Evolutionary conservation across 2,329 filamentous ascomycete species (phyloP).

Genomic region (Phyllosticta paracitricarpa): DNA sequence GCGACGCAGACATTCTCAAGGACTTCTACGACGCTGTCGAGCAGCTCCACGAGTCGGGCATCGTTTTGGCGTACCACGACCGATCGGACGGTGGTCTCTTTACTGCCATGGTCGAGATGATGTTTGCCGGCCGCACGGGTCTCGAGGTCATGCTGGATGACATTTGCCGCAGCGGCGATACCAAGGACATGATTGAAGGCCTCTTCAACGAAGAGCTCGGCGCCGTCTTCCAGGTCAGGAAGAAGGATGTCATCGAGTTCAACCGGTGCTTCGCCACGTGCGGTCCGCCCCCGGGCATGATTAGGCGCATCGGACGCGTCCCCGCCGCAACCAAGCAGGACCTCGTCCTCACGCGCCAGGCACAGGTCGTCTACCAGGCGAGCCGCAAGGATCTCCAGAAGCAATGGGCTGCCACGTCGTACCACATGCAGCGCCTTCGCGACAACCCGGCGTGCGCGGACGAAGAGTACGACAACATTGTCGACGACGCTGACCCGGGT

Average conservation of each 20-base stretch:
- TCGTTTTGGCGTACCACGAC: slow-evolving; percentile 91
- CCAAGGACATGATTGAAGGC: slow-evolving; percentile 57
- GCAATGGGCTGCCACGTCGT: slow-evolving; percentile 80
- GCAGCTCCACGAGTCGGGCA: slow-evolving; percentile 53
- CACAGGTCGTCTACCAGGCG: slow-evolving; percentile 57
- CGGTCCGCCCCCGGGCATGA: slow-evolving; percentile 69
- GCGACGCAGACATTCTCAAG: slow-evolving; percentile 67
- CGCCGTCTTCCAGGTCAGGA: slow-evolving; percentile 89
- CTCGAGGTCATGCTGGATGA: slow-evolving; percentile 75
- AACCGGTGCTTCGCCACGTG: slow-evolving; percentile 84
- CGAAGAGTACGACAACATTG: slow-evolving; percentile 65
- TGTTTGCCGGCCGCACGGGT: slow-evolving; percentile 90
- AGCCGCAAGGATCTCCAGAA: slow-evolving; percentile 68
- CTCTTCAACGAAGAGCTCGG: slow-evolving; percentile 96
- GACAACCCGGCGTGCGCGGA: slow-evolving; percentile 86
- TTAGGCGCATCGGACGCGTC: slow-evolving; percentile 75
- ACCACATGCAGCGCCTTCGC: slow-evolving; percentile 80
- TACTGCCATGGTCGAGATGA: slow-evolving; percentile 90
- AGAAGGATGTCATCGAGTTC: slow-evolving; percentile 75
- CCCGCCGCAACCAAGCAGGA: slow-evolving; percentile 61
- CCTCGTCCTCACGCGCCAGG: slow-evolving; percentile 63
- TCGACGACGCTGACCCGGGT: slow-evolving; percentile 68
- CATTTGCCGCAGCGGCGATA: slow-evolving; percentile 51
- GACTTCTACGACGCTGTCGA: slow-evolving; percentile 87
- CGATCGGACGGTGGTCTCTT: slow-evolving; percentile 86